Conservation (phyloP, 23 red algal genomes). For the Gracilariopsis chorda region DNA sequence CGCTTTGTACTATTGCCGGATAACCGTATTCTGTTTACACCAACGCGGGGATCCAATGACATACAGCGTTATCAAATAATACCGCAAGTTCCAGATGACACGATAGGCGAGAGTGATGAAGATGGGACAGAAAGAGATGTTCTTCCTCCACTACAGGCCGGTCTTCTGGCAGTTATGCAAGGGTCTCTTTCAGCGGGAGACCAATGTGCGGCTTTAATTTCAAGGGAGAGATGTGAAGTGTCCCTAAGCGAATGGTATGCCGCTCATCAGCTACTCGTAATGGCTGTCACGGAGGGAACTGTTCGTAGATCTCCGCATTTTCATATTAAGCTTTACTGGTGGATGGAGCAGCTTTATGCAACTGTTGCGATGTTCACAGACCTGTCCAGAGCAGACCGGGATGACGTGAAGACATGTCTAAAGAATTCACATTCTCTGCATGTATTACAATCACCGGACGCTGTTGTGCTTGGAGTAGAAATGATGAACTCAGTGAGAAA, state of each 20-base stretch:
- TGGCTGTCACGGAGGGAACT: neutral
- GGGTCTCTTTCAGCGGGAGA: neutral
- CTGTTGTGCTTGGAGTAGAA: neutral
- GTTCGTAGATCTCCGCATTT: neutral
- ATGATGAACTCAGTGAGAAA: neutral
- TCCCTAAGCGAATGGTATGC: neutral
- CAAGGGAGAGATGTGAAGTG: neutral
- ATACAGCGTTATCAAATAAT: too few relatives aligned
- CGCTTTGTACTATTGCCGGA: too few relatives aligned
- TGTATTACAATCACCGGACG: neutral
- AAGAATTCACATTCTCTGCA: neutral
- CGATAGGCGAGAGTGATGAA: too few relatives aligned
- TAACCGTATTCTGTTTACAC: too few relatives aligned
- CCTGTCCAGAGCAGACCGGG: neutral
- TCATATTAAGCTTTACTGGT: neutral
- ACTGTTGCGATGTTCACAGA: neutral
- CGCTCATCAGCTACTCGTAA: neutral
- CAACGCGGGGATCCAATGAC: too few relatives aligned
- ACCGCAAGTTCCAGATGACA: too few relatives aligned
- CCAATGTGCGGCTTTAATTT: neutral
- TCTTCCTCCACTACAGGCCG: neutral
- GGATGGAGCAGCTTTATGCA: neutral
- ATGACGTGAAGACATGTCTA: neutral
- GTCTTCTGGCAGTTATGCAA: neutral
- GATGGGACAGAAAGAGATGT: too few relatives aligned